These are phyloP conservation scores for Aegilops longissima DNA, from an alignment of 176 grass and related monocot genomes.

Conservation along the genomic window DNA sequence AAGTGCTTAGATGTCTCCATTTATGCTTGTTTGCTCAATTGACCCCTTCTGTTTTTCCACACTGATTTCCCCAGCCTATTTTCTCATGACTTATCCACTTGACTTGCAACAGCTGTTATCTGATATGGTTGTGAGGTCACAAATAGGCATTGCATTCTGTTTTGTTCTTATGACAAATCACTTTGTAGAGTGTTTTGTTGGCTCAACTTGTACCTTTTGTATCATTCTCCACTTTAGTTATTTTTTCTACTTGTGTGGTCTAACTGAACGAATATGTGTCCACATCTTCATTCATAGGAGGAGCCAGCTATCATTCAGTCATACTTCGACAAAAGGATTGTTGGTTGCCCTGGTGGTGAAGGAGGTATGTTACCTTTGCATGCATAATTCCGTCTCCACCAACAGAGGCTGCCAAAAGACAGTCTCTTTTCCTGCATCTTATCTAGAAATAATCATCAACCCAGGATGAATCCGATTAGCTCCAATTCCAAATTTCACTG, in stretches of 20 bases:
- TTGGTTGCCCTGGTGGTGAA: slow-evolving; percentile 67
- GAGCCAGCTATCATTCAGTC: slow-evolving; percentile 61
- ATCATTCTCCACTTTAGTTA: neutral
- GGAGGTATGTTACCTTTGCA: slow-evolving; percentile 40
- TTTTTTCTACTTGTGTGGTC: slow-evolving; percentile 24
- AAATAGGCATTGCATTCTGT: neutral
- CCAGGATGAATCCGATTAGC: neutral
- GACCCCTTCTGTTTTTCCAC: neutral
- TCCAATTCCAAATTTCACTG: neutral
- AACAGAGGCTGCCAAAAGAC: neutral
- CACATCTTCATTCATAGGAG: slow-evolving; percentile 43
- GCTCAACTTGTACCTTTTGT: slow-evolving; percentile 4
- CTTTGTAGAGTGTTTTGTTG: neutral
- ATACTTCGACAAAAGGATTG: slow-evolving; percentile 73
- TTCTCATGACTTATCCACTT: neutral
- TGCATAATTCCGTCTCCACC: neutral
- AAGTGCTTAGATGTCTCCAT: neutral
- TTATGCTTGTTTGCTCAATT: neutral
- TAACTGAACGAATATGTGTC: neutral
- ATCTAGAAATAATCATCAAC: neutral
- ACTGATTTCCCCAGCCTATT: neutral
- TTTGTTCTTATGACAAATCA: neutral
- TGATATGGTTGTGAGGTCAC: neutral
- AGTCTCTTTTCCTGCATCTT: neutral
- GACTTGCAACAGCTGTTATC: neutral